phyloP scores from a whole-genome alignment of 495 filamentous ascomycete genomes.

The Pseudomonodictys pantanalensis region DNA sequence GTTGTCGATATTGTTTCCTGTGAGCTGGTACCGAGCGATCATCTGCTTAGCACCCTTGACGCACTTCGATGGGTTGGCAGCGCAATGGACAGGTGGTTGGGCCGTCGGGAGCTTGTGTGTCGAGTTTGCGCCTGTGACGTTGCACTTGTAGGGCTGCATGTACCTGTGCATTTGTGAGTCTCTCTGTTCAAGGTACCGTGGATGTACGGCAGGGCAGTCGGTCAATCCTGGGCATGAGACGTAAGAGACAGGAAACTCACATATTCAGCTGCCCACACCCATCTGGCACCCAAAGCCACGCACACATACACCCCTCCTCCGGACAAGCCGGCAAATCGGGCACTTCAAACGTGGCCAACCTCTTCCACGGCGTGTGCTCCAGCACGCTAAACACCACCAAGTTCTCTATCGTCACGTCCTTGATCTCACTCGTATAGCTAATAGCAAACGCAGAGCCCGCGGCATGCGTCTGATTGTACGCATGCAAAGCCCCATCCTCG shows the following conservation, averaged over 20 bases:
- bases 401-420: slow-evolving; percentile 51
- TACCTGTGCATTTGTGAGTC: slow-evolving; percentile 29
- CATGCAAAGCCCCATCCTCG: slow-evolving; percentile 47
- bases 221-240: not conserved
- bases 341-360: slow-evolving; percentile 49
- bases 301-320: slow-evolving; percentile 52
- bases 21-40: slow-evolving; percentile 50
- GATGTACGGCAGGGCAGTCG: too few species aligned
- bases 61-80: slow-evolving; percentile 45
- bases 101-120: slow-evolving; percentile 43
- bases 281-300: slow-evolving; percentile 58
- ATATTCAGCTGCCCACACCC: slow-evolving; percentile 50
- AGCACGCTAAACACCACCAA: slow-evolving; percentile 52
- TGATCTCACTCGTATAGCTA: slow-evolving; percentile 49
- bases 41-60: slow-evolving; percentile 56
- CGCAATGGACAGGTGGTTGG: slow-evolving; percentile 47
- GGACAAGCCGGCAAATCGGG: slow-evolving; percentile 51
- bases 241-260: slow-evolving; percentile 5
- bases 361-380: slow-evolving; percentile 52
- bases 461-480: slow-evolving; percentile 45
- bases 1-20: slow-evolving; percentile 44
- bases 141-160: slow-evolving; percentile 57
- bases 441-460: slow-evolving; percentile 56
- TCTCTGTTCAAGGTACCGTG: not conserved
- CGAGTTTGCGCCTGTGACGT: slow-evolving; percentile 47